These are phyloP conservation scores for Chlamydomonas urium DNA, from an alignment of 139 green algal species.

Conservation along the genomic window DNA sequence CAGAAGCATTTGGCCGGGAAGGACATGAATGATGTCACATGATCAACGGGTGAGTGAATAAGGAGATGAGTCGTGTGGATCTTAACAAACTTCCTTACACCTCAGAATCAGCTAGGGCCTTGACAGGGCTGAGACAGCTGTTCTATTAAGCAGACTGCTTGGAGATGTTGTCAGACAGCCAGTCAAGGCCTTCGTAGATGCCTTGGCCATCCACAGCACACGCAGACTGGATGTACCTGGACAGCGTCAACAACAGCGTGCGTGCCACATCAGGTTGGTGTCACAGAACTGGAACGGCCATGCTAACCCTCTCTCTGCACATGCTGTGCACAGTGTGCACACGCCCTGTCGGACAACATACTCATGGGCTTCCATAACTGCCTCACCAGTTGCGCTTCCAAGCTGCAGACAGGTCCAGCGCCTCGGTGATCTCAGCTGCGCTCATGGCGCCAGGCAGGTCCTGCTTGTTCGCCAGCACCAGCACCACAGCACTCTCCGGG, in stretches of 20 bases:
- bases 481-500: constrained; percentile 84
- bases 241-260: background rate
- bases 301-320: background rate
- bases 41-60: too few relatives aligned
- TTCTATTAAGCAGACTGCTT: too few relatives aligned
- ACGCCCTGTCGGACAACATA: background rate
- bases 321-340: background rate
- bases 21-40: too few relatives aligned
- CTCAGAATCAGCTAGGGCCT: too few relatives aligned
- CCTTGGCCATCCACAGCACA: constrained; percentile 93
- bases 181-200: constrained; percentile 97
- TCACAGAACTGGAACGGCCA: background rate
- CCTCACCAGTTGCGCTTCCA: constrained; percentile 88
- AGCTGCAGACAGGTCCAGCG: constrained; percentile 94
- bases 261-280: background rate
- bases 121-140: too few relatives aligned
- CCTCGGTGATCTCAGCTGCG: constrained; percentile 83
- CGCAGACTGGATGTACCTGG: constrained; percentile 92
- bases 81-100: too few relatives aligned
- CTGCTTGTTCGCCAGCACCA: constrained; percentile 99
- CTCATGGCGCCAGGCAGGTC: constrained; percentile 97
- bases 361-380: background rate
- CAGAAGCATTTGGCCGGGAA: too few relatives aligned
- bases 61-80: too few relatives aligned
- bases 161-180: constrained; percentile 88